phyloP scores from a whole-genome alignment of 1,284 basidiomycete genomes.

The Ceratobasidium sp. region DNA sequence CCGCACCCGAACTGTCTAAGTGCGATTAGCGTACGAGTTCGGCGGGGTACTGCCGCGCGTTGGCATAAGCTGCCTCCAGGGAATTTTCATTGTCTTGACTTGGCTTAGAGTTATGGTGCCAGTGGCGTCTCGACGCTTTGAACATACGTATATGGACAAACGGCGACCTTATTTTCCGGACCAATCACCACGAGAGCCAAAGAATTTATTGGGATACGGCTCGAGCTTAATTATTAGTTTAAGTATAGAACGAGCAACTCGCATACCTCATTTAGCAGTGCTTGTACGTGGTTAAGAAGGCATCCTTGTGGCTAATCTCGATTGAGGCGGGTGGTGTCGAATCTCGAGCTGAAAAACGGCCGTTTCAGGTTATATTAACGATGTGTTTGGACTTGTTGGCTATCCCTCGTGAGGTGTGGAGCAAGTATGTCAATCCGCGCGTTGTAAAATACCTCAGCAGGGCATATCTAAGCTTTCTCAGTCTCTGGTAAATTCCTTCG shows the following conservation, averaged over 20 bases:
- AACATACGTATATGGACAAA: not conserved
- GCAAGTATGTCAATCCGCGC: too few relatives aligned
- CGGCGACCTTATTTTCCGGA: not conserved
- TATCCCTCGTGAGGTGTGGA: too few relatives aligned
- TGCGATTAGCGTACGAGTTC: not conserved
- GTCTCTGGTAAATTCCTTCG: too few relatives aligned
- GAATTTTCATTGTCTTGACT: not conserved
- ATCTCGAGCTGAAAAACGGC: not conserved
- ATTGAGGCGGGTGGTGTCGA: not conserved
- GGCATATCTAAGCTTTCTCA: too few relatives aligned
- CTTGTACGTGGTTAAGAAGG: not conserved
- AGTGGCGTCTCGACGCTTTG: conserved; percentile 2
- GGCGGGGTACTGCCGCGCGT: conserved; percentile 6
- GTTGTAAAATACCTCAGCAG: too few relatives aligned
- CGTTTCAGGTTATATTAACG: too few relatives aligned
- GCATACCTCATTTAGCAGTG: not conserved
- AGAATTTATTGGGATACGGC: not conserved
- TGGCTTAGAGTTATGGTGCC: not conserved
- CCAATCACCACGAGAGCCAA: conserved; percentile 8
- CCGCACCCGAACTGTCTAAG: not conserved
- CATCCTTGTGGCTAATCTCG: not conserved
- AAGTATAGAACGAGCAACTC: not conserved
- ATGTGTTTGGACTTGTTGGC: too few relatives aligned
- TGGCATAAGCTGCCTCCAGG: conserved; percentile 1
- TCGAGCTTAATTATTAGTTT: not conserved